These are phyloP conservation scores for Passalora sequoiae DNA, from an alignment of 2,329 filamentous ascomycete species.

Conservation along the genomic window DNA sequence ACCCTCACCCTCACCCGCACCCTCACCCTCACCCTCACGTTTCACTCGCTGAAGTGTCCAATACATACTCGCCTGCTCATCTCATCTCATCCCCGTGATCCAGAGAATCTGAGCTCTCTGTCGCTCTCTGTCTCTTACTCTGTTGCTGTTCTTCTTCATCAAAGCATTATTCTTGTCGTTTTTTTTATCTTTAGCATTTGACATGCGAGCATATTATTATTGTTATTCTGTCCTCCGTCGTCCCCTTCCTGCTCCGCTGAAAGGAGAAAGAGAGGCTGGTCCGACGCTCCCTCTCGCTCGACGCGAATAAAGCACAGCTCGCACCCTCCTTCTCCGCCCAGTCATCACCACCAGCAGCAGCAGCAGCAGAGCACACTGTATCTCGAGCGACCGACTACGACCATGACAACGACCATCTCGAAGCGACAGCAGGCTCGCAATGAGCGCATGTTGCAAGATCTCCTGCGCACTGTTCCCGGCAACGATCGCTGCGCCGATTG, in stretches of 20 bases:
- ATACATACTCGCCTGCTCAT: too few species aligned
- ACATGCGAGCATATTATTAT: not conserved
- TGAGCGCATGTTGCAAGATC: constrained; percentile 82
- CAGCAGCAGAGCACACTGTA: constrained; percentile 1
- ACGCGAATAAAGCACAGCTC: not conserved
- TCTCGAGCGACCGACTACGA: constrained; percentile 2
- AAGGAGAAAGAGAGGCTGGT: too few species aligned
- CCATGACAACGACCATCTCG: constrained; percentile 70
- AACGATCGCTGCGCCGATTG: constrained; percentile 96
- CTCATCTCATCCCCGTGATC: too few species aligned
- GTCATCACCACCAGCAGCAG: too few species aligned
- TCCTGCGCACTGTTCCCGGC: constrained; percentile 76
- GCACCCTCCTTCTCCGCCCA: not conserved
- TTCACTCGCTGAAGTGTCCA: too few species aligned
- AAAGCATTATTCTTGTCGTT: not conserved
- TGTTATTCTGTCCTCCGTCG: too few species aligned
- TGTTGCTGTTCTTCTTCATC: too few species aligned
- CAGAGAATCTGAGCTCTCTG: too few species aligned
- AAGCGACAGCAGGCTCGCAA: constrained; percentile 98
- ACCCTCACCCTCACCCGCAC: too few species aligned
- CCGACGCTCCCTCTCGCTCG: not conserved
- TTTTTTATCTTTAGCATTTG: not conserved
- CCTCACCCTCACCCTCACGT: too few species aligned
- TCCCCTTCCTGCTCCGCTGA: too few species aligned
- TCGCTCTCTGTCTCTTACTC: not conserved